Conservation (phyloP, 2,329 filamentous ascomycete species). For the Diaporthe australafricana region DNA sequence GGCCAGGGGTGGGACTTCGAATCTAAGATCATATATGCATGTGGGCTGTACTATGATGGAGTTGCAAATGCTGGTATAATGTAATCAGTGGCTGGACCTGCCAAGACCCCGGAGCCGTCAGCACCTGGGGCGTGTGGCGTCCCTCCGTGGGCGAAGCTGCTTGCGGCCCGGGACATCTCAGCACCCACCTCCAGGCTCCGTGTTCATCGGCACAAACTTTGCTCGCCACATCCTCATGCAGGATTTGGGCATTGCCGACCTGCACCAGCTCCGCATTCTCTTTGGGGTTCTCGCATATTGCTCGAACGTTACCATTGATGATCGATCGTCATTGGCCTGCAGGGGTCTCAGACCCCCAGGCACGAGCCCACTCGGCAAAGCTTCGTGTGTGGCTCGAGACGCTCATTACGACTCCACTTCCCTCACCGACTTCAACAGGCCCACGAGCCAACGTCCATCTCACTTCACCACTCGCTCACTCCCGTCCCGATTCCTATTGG, state of each 20-base stretch:
- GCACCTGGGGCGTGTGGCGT: not conserved
- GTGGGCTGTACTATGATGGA: constrained; percentile 6
- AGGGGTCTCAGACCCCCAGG: constrained; percentile 18
- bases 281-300: constrained; percentile 9
- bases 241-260: not conserved
- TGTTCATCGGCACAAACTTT: not conserved
- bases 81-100: not conserved
- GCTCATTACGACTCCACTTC: constrained; percentile 29
- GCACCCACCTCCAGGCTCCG: not conserved
- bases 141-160: not conserved
- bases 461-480: constrained; percentile 1
- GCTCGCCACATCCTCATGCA: not conserved
- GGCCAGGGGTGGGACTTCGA: constrained; percentile 3
- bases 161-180: constrained; percentile 1
- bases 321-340: constrained; percentile 24
- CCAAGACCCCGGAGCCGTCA: constrained; percentile 12
- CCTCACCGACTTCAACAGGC: constrained; percentile 28
- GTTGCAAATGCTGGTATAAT: not conserved
- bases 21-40: not conserved
- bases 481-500: constrained; percentile 15
- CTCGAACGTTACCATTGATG: not conserved
- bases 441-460: constrained; percentile 18
- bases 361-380: constrained; percentile 27
- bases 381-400: constrained; percentile 25
- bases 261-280: not conserved